Conservation (phyloP, 176 grass and related monocot genomes). For the Calamus simplicifolius region DNA sequence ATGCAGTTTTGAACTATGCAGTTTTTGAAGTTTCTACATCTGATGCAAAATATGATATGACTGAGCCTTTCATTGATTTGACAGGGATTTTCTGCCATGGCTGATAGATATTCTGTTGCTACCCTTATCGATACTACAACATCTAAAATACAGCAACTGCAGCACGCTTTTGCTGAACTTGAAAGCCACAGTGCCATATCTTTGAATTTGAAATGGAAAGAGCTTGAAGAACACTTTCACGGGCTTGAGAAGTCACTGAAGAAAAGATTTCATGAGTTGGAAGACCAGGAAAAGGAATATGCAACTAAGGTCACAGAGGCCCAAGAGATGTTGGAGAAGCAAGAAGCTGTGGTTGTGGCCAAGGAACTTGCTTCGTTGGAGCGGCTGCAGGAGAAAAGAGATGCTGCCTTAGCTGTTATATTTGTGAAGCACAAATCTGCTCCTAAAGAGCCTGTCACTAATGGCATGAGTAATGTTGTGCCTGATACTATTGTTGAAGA, state of each 20-base stretch:
- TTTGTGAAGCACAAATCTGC: slow-evolving; percentile 43
- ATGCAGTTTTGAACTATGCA: too few species aligned
- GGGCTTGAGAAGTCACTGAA: slow-evolving; percentile 81
- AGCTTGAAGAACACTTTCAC: slow-evolving; percentile 88
- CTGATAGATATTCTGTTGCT: slow-evolving; percentile 43
- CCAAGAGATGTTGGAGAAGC: slow-evolving; percentile 51
- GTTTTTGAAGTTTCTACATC: too few species aligned
- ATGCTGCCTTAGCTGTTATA: slow-evolving; percentile 57
- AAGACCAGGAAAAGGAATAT: slow-evolving; percentile 70
- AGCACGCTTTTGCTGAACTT: slow-evolving; percentile 64
- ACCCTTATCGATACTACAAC: slow-evolving; percentile 75
- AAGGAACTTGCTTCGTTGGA: slow-evolving; percentile 79
- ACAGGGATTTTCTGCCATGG: slow-evolving; percentile 27
- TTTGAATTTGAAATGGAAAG: slow-evolving; percentile 89
- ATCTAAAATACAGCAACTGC: slow-evolving; percentile 76
- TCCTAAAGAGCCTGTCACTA: slow-evolving; percentile 8
- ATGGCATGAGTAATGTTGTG: slow-evolving; percentile 9
- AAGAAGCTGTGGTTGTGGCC: slow-evolving; percentile 52
- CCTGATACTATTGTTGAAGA: slow-evolving; percentile 3
- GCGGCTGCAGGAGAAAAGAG: slow-evolving; percentile 65
- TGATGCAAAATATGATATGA: too few species aligned
- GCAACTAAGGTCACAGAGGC: slow-evolving; percentile 30
- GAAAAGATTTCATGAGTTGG: slow-evolving; percentile 56
- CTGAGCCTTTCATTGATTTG: neutral
- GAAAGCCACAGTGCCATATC: slow-evolving; percentile 60